These are phyloP conservation scores for Tuber calosporum DNA, from an alignment of 495 filamentous ascomycete genomes.

Conservation along the genomic window DNA sequence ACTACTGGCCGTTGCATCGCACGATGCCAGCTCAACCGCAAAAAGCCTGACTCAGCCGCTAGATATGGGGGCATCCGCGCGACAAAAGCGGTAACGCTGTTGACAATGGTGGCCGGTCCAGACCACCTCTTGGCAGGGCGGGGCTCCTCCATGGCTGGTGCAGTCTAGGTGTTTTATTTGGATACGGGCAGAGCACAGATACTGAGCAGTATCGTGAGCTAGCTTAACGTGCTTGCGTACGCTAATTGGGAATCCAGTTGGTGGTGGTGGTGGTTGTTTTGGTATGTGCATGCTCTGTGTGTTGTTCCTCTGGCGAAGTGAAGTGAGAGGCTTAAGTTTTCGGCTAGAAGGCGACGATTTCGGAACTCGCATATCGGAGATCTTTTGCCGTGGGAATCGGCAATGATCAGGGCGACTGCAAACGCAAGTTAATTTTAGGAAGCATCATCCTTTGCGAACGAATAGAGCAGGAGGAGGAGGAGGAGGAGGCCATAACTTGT, in stretches of 20 bases:
- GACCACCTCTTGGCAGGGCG: background rate
- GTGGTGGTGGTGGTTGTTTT: background rate
- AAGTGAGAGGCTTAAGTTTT: background rate
- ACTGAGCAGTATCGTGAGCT: background rate
- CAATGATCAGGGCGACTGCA: slow-evolving; percentile 1
- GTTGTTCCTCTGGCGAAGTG: background rate
- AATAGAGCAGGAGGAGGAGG: background rate
- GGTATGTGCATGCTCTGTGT: background rate
- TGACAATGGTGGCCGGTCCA: background rate
- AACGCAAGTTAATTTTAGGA: background rate
- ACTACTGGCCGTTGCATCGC: background rate
- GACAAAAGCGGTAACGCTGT: background rate
- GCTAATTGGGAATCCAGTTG: background rate
- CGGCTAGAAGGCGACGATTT: background rate
- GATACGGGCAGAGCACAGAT: background rate
- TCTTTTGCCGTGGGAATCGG: background rate
- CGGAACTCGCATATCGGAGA: background rate
- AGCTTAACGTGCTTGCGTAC: background rate
- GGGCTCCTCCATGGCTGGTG: background rate
- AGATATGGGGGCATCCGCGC: background rate
- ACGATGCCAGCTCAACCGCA: background rate
- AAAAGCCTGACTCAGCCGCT: slow-evolving; percentile 1
- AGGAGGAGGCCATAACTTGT: background rate
- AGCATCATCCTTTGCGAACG: background rate
- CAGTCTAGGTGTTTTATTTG: background rate